Evolutionary conservation across 805 yeast genomes (phyloP).

Genomic region (Saccharomycopsis guyanensis): DNA sequence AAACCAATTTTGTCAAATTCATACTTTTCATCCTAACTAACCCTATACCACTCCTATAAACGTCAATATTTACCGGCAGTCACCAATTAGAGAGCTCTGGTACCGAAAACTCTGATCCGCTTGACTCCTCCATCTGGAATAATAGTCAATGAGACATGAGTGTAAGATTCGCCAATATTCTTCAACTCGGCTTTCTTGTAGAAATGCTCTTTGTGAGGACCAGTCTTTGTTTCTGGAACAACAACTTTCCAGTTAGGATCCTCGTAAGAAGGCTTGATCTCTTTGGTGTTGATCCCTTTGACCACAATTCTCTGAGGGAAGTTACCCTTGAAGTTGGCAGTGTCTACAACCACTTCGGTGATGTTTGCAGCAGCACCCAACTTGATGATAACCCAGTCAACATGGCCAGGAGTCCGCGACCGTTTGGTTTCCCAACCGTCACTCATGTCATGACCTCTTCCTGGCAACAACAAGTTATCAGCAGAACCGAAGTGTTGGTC

Average conservation of each 20-base stretch:
- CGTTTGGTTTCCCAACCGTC: conserved; percentile 98
- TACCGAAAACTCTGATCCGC: conserved; percentile 77
- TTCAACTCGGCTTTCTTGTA: conserved; percentile 28
- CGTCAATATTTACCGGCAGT: too few species aligned
- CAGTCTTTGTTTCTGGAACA: conserved; percentile 64
- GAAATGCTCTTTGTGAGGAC: conserved; percentile 76
- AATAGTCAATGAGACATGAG: conserved; percentile 74
- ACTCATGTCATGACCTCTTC: conserved; percentile 92
- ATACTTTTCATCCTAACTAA: too few species aligned
- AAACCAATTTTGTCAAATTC: too few species aligned
- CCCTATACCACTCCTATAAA: too few species aligned
- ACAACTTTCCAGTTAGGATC: conserved; percentile 52
- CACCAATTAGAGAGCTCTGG: too few species aligned
- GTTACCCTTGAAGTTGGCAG: conserved; percentile 92
- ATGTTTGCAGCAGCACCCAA: conserved; percentile 62
- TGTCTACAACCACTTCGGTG: conserved; percentile 64
- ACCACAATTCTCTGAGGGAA: conserved; percentile 76
- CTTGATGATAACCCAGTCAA: conserved; percentile 84
- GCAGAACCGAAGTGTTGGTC: conserved; percentile 95
- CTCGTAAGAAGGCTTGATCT: conserved; percentile 31
- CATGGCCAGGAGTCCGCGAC: conserved; percentile 75
- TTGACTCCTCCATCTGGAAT: conserved; percentile 98
- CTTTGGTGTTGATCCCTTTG: conserved; percentile 42
- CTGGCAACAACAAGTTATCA: conserved; percentile 83
- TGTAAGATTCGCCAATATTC: conserved; percentile 32